Base-by-base conservation (phyloP, 352 stramenopile genomes). In the Phytopythium delawarense region DNA sequence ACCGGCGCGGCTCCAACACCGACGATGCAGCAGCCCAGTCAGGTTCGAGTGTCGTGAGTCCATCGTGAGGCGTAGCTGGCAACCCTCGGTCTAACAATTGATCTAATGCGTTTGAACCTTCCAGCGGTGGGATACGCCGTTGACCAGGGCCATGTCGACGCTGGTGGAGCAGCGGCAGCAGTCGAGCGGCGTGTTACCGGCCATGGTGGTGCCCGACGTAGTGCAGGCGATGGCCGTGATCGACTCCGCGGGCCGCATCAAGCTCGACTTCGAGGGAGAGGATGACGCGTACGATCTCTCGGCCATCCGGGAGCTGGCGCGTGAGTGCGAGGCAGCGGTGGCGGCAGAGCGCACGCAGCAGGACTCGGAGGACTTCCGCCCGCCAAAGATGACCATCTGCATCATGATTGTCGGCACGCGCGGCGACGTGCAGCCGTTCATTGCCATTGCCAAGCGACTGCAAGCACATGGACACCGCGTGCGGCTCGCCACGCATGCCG, bases 391-490 rank as follows among this genome's bases (percentile, higher is more conserved):
- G 81, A 87, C 66, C 30, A 74, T 97, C 39, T 91, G 91, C 51
- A 95, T 97, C 65, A 93, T 97, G 83, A 84, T 96, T 59, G 89
- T 97, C n/a, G 89, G 89, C 28, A 96, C 89, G 0, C 79, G 84
- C 7, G 88, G 89, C 13, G 89, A 97, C 59, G 88, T 96, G 23
- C 81, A 94, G 71, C 88, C 88, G 9, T 96, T 96, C 63, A 62
- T 96, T 11, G 86, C 70, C 25, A 92, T 98, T 42, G 91, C 88
- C 32, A 90, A 92, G 63, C 72, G 84, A 21, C 71, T 98, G 9
- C 67, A 93, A 57, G 56, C 75, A 0, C 70, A 96, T 28, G 92
- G 93, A 1, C 95, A 98, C 61, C 83, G 89, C 16, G 95, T 98
- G 15, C 84, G 95, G 0, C 68, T 98, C 11, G 92, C 92, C 0